Evolutionary conservation across 1,139 yeast species (phyloP).

Genomic region (Kodamaea suecica): DNA sequence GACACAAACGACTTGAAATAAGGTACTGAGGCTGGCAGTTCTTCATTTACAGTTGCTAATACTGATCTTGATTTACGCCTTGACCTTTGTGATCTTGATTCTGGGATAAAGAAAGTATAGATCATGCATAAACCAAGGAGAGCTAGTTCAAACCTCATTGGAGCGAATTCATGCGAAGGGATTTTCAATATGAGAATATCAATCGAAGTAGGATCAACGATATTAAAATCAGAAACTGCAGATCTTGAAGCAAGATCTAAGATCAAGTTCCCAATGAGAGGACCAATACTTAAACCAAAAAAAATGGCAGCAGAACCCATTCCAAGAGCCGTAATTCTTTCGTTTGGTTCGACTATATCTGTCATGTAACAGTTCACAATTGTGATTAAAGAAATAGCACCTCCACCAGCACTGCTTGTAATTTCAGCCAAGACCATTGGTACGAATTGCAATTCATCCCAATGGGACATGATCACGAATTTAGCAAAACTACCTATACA

Average conservation of each 20-base stretch:
- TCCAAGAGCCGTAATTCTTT: conserved; percentile 56
- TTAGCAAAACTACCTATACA: conserved; percentile 24
- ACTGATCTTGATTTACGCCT: conserved; percentile 46
- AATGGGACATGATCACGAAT: conserved; percentile 27
- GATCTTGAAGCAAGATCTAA: conserved; percentile 3
- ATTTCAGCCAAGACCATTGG: conserved; percentile 35
- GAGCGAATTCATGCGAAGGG: conserved; percentile 22
- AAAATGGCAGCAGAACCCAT: conserved; percentile 54
- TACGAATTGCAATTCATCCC: conserved; percentile 29
- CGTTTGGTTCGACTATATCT: conserved; percentile 56
- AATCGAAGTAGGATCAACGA: background rate
- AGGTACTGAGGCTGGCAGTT: background rate
- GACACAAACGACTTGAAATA: background rate
- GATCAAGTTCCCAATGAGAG: conserved; percentile 49
- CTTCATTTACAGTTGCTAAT: conserved; percentile 17
- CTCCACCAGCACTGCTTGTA: conserved; percentile 54
- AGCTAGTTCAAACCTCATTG: conserved; percentile 28
- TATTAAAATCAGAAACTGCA: background rate
- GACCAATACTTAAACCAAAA: conserved; percentile 63
- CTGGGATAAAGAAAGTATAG: conserved; percentile 46
- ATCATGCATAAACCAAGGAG: conserved; percentile 24
- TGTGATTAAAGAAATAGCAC: conserved; percentile 46
- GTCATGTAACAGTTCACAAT: conserved; percentile 58
- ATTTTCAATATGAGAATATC: background rate
- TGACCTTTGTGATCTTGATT: conserved; percentile 41